Base-by-base conservation (phyloP, 768 basidiomycete genomes). In the Infundibulicybe gibba region DNA sequence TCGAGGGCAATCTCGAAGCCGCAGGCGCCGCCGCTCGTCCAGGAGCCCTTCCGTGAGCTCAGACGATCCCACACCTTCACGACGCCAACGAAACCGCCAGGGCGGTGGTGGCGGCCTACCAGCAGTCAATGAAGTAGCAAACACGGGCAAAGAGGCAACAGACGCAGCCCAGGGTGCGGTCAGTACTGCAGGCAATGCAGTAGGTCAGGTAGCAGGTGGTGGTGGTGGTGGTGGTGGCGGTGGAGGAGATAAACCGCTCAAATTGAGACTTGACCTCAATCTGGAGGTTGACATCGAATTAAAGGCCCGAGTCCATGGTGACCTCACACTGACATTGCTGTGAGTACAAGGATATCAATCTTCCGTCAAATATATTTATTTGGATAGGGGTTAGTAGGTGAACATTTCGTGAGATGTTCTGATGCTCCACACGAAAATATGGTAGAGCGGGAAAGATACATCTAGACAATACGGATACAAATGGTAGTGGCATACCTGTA, bases 241-340 rank as follows among this genome's bases (percentile, higher is more conserved):
- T 25, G n/a, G 17, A 31, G 48, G 44, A 20, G 47, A 56, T 15
- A 51, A 56, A 12, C 49, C 49, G 2, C 35, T 56, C 31, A 56
- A 51, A 43, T 43, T 56, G 19, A 43, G 54, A 31, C 41, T 56
- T 15, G 54, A 56, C 25, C 41, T 56, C 37, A 53, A 56, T 44
- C 32, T 56, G 32, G 54, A 56, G 32, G 52, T 56, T 9, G 49
- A 50, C 13, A 45, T 56, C n/a, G 41, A 48, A 47, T 48, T 56
- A 20, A 56, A 56, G 40, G 54, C 54, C 12, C 37, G 51, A 33
- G 49, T 56, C 25, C 54, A 56, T 31, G 54, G 54, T 13, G 54
- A 56, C 30, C 44, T 56, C 12, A 56, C 53, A 9, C 37, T 56
- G 3, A 45, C 52, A 25, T 49, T 56, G n/a, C 54, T 56, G 54